Evolutionary conservation across 306 rosid species (phyloP).

Genomic region (Boehmeria nivea): DNA sequence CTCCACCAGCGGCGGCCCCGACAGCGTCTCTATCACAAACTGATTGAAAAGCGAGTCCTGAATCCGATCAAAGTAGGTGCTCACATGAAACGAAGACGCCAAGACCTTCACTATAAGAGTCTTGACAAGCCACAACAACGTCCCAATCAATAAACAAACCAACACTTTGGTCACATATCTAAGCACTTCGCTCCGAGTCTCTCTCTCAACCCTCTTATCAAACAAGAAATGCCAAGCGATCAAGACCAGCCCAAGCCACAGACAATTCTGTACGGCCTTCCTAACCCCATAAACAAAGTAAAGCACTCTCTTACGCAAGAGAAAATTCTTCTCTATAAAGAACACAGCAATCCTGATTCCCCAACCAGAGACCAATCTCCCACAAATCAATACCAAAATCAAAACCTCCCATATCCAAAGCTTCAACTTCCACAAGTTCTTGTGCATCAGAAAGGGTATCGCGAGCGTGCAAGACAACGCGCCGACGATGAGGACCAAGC

Average conservation of each 20-base stretch:
- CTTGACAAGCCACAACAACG: constrained; percentile 68
- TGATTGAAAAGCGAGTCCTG: constrained; percentile 77
- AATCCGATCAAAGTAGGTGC: constrained; percentile 79
- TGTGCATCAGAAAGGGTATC: constrained; percentile 29
- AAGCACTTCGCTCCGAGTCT: constrained; percentile 29
- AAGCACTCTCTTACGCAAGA: constrained; percentile 61
- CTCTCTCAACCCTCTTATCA: constrained; percentile 60
- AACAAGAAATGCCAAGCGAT: constrained; percentile 69
- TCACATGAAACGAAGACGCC: constrained; percentile 81
- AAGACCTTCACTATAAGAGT: constrained; percentile 68
- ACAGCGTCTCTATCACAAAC: constrained; percentile 70
- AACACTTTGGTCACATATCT: constrained; percentile 46
- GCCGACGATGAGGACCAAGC: constrained; percentile 54
- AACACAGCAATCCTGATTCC: constrained; percentile 48
- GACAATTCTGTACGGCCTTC: constrained; percentile 65
- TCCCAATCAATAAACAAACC: constrained; percentile 62
- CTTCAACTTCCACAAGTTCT: constrained; percentile 45
- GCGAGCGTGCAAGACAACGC: constrained; percentile 40
- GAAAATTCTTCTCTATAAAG: constrained; percentile 66
- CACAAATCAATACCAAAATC: constrained; percentile 67
- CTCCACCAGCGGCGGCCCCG: constrained; percentile 70
- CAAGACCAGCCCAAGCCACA: constrained; percentile 81
- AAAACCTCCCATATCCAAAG: constrained; percentile 88
- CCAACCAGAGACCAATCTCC: constrained; percentile 84
- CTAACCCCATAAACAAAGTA: constrained; percentile 79